phyloP scores from a whole-genome alignment of 768 basidiomycete species.

The Tricholomella constricta region DNA sequence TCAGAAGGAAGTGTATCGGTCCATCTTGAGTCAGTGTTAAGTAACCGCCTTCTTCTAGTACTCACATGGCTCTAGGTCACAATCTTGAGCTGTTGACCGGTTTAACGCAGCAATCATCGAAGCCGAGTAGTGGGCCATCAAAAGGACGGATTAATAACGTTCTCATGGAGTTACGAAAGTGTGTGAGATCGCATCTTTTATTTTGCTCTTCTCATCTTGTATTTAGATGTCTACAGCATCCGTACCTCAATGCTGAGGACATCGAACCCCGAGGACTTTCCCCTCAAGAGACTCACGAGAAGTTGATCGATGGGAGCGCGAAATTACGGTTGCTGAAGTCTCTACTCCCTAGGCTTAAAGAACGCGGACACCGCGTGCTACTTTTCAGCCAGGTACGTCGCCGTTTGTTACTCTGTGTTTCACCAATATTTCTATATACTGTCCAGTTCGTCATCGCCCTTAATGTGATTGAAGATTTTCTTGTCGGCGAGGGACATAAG shows the following conservation, averaged over 20 bases:
- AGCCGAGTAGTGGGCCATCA: constrained; percentile 29
- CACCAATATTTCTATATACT: constrained; percentile 1
- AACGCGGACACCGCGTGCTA: constrained; percentile 84
- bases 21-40: constrained; percentile 65
- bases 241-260: constrained; percentile 78
- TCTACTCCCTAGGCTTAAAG: constrained; percentile 81
- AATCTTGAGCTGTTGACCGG: constrained; percentile 68
- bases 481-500: constrained; percentile 77
- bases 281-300: constrained; percentile 66
- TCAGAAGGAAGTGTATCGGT: constrained; percentile 87
- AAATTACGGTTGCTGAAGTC: constrained; percentile 79
- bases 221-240: constrained; percentile 84
- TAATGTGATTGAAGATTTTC: constrained; percentile 87
- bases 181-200: constrained; percentile 24
- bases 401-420: neutral
- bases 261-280: constrained; percentile 74
- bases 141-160: constrained; percentile 77
- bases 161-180: constrained; percentile 89
- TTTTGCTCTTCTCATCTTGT: constrained; percentile 1
- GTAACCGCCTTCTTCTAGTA: constrained; percentile 12
- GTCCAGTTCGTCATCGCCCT: constrained; percentile 84
- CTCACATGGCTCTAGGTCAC: constrained; percentile 47
- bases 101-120: constrained; percentile 48
- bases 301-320: constrained; percentile 81
- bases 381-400: constrained; percentile 84